These are phyloP conservation scores for Phytopythium aichiense DNA, from an alignment of 352 stramenopile genomes.

Conservation along the genomic window DNA sequence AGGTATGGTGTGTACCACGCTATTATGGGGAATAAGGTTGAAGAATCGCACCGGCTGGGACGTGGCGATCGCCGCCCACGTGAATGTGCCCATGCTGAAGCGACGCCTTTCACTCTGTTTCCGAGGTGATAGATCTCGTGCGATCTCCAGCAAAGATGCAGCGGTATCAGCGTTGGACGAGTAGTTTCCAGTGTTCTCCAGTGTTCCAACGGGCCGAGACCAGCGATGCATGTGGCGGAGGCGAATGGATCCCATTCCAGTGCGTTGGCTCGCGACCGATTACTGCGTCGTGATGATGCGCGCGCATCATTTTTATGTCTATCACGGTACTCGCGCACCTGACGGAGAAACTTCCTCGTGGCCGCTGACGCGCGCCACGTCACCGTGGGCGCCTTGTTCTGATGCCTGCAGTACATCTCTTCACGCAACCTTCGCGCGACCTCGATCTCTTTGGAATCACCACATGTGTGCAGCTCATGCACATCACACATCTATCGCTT, in stretches of 20 bases:
- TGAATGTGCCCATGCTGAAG: background rate
- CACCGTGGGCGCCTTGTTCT: background rate
- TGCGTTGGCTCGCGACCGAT: background rate
- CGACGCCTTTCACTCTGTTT: too few species aligned
- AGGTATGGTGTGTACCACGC: background rate
- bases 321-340: background rate
- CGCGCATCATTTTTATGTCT: background rate
- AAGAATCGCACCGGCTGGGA: background rate
- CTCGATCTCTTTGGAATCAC: background rate
- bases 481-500: background rate
- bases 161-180: too few species aligned
- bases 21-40: background rate
- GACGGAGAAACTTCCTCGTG: background rate
- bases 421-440: constrained; percentile 28
- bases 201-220: too few species aligned
- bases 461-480: too few species aligned
- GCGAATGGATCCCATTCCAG: background rate
- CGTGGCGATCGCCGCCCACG: background rate
- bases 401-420: background rate
- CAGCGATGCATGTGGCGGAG: too few species aligned
- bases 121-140: too few species aligned
- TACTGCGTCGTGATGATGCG: background rate
- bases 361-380: background rate
- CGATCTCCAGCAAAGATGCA: too few species aligned
- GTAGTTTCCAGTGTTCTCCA: too few species aligned